A percentile compares a stretch with the other conserved stretches of the same genome.
Evolutionary conservation across 2,329 filamentous ascomycete species (phyloP).

Genomic region (Clarireedia monteithiana): DNA sequence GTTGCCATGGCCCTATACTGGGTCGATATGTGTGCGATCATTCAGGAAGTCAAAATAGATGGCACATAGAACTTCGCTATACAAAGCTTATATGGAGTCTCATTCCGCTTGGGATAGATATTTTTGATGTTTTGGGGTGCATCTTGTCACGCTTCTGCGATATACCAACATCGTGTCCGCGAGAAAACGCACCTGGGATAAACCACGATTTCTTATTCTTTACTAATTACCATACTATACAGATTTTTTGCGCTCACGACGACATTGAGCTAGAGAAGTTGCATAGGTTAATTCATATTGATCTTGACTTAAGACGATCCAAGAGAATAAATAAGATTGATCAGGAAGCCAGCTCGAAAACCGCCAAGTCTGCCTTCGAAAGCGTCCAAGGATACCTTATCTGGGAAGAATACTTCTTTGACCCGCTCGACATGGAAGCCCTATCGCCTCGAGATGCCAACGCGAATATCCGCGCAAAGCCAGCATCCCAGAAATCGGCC

Average conservation of each 20-base stretch:
- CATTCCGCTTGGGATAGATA: constrained; percentile 4
- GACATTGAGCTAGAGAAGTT: constrained; percentile 12
- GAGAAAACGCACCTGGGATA: constrained; percentile 9
- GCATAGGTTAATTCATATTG: constrained; percentile 7
- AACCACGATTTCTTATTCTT: constrained; percentile 22
- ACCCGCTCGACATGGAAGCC: constrained; percentile 51
- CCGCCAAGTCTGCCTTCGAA: constrained; percentile 14
- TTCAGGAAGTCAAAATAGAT: not conserved
- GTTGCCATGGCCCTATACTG: constrained; percentile 1
- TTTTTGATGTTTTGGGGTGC: constrained; percentile 12
- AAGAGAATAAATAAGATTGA: constrained; percentile 3
- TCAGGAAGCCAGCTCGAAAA: constrained; percentile 15
- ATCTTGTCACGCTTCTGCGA: constrained; percentile 18
- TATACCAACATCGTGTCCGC: constrained; percentile 14
- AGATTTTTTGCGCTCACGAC: constrained; percentile 25
- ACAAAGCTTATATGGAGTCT: not conserved
- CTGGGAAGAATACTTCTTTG: constrained; percentile 27
- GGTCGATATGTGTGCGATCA: constrained; percentile 3
- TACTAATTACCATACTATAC: constrained; percentile 25
- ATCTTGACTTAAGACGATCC: constrained; percentile 8
- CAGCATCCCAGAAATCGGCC: constrained; percentile 38
- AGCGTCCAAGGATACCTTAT: constrained; percentile 13
- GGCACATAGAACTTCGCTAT: constrained; percentile 6
- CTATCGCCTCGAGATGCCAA: constrained; percentile 59
- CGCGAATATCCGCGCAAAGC: constrained; percentile 43